Evolutionary conservation across 352 stramenopile species (phyloP).

Genomic region (Phytophthora nicotianae): DNA sequence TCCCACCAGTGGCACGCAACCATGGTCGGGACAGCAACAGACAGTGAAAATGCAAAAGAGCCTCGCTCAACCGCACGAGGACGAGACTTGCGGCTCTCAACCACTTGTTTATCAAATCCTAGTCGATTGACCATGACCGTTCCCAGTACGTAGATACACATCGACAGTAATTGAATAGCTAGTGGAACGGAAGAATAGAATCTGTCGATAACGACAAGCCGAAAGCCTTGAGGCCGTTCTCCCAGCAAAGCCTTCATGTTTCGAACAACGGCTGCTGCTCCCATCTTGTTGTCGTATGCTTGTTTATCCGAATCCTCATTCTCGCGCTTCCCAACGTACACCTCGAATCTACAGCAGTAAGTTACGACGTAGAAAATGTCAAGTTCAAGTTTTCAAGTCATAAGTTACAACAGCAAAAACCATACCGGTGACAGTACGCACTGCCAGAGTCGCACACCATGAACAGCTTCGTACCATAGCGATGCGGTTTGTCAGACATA

Average conservation of each 20-base stretch:
- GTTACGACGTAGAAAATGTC: neutral
- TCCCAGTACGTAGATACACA: slow-evolving; percentile 7
- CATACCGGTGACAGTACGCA: too few relatives aligned
- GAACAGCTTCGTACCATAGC: too few relatives aligned
- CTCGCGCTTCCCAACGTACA: neutral
- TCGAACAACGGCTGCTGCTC: too few relatives aligned
- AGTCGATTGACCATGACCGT: slow-evolving; percentile 29
- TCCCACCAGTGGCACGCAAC: too few relatives aligned
- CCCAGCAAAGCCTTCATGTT: too few relatives aligned
- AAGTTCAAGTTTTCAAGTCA: neutral
- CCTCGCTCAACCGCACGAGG: slow-evolving; percentile 21
- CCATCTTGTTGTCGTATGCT: too few relatives aligned
- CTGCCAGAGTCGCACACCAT: too few relatives aligned
- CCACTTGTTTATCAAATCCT: slow-evolving; percentile 10
- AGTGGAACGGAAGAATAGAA: too few relatives aligned
- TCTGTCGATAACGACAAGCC: too few relatives aligned
- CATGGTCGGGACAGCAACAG: slow-evolving; percentile 15
- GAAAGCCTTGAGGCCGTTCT: too few relatives aligned
- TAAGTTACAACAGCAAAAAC: neutral
- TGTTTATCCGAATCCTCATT: too few relatives aligned
- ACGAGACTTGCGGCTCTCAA: slow-evolving; percentile 7
- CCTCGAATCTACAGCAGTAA: neutral
- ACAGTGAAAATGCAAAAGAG: slow-evolving; percentile 17
- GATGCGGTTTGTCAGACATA: too few relatives aligned
- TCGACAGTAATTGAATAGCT: neutral